phyloP scores from a whole-genome alignment of 306 rosid species.

The Inga laurina region DNA sequence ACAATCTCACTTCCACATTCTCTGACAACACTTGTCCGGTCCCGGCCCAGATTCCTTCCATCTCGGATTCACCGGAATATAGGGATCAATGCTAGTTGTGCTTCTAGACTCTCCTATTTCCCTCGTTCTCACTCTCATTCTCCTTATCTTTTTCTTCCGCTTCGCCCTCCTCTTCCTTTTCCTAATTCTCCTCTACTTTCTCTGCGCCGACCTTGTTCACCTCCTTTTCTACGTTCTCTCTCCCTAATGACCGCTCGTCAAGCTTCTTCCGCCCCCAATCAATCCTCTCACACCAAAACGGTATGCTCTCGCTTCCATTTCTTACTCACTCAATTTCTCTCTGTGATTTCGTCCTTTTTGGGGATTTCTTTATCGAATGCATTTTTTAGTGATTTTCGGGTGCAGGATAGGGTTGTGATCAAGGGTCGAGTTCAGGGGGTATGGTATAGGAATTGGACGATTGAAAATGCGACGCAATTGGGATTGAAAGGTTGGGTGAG shows the following conservation, averaged over 20 bases:
- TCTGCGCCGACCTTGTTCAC: constrained; percentile 56
- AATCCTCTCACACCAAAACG: constrained; percentile 56
- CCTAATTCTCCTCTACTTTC: constrained; percentile 51
- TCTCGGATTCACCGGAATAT: constrained; percentile 24
- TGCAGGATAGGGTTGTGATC: constrained; percentile 85
- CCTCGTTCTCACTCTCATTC: constrained; percentile 49
- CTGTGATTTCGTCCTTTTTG: too few species aligned
- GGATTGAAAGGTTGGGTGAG: constrained; percentile 56
- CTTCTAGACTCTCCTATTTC: constrained; percentile 63
- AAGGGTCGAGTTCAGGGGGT: constrained; percentile 83
- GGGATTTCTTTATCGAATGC: not conserved
- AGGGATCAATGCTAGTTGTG: constrained; percentile 45
- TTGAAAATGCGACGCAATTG: constrained; percentile 42
- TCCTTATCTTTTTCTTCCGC: constrained; percentile 52
- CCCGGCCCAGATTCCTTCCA: constrained; percentile 40
- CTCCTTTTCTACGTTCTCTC: constrained; percentile 48
- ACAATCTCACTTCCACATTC: constrained; percentile 13
- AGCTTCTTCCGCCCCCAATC: constrained; percentile 32
- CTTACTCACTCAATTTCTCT: not conserved
- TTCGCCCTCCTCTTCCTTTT: constrained; percentile 49
- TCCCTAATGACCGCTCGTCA: constrained; percentile 51
- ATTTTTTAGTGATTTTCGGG: not conserved
- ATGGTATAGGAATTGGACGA: constrained; percentile 52
- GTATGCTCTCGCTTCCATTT: constrained; percentile 35
- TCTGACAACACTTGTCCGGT: constrained; percentile 30